Evolutionary conservation across 345 rosid genomes (phyloP).

Genomic region (Schrenkiella parvula): DNA sequence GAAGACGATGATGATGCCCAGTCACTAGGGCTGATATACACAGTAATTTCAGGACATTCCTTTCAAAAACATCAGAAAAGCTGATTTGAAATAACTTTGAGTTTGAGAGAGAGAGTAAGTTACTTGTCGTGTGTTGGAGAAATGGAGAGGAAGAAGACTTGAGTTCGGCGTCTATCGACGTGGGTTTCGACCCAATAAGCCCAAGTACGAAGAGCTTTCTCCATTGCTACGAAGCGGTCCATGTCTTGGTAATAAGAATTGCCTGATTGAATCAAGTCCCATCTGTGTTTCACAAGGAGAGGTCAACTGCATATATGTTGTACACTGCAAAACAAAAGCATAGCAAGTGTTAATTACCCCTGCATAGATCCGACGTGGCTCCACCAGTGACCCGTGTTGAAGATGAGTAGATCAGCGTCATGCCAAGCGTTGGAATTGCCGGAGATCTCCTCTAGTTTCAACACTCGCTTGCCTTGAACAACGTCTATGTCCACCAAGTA

Average conservation of each 20-base stretch:
- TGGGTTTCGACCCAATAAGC: constrained; percentile 77
- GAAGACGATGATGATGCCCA: constrained; percentile 53
- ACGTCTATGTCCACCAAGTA: constrained; percentile 81
- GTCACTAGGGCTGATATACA: constrained; percentile 55
- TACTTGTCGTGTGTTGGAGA: constrained; percentile 96
- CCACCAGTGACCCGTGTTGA: constrained; percentile 99
- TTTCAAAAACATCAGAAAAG: no score
- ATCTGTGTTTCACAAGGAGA: constrained; percentile 43
- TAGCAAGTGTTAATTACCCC: constrained; percentile 39
- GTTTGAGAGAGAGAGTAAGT: constrained; percentile 22
- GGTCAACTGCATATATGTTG: neutral
- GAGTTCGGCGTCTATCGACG: constrained; percentile 51
- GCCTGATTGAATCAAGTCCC: constrained; percentile 89
- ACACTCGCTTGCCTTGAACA: constrained; percentile 66
- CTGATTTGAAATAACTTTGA: no score
- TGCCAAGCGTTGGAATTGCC: constrained; percentile 71
- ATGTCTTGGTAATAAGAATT: constrained; percentile 75
- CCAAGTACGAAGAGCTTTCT: constrained; percentile 85
- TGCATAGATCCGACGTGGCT: constrained; percentile 67
- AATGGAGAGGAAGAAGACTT: constrained; percentile 76
- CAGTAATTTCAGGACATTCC: neutral
- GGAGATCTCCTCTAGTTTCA: constrained; percentile 62
- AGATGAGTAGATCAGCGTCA: constrained; percentile 59
- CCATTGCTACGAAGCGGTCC: constrained; percentile 81
- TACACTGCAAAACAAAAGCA: neutral